Base-by-base conservation (phyloP, 2,329 filamentous ascomycete genomes). In the Fusarium sp. region DNA sequence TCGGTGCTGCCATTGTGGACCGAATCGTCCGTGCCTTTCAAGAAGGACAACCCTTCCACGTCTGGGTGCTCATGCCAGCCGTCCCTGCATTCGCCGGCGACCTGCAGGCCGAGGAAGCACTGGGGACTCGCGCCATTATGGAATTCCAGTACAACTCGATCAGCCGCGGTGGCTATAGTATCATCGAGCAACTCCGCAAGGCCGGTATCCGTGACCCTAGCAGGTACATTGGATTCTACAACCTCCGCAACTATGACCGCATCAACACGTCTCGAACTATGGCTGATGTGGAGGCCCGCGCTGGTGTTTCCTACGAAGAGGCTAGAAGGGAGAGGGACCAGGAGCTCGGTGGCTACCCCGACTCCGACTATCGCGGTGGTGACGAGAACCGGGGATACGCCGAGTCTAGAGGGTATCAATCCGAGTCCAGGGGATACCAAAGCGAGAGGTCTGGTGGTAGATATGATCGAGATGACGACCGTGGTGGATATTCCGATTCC, bases 71-170 rank as follows among this genome's bases (percentile, higher is more conserved):
- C 68, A 97, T 97, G 83, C 94, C 94, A 1, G 90, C 93, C 2
- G 92, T 97, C 0, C 94, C 94, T 9, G 94, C 91, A 2, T 97
- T 97, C 79, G 93, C 94, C 2, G 94, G 94, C 6, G 94, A 97
- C 77, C 86, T 97, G 58, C 90, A 93, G 77, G 88, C 88, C 0
- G 92, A 95, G 62, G 92, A 90, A 25, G 91, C 92, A 10, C 86
- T 96, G 1, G 93, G 93, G 25, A 97, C 94, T 0, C 88, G 94
- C 39, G 94, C 94, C 6, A 96, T 97, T 78, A 95, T 97, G 93
- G 94, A 97, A 80, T 96, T 93, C 81, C 94, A 97, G 80, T 96
- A 97, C 83, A 87, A 91, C 78, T 93, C 90, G 61, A 97, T 97
- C 83, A 93, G 91, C 82, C 90, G 94, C 39, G 93, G 93, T 35